Conservation (phyloP, 257 asterid genomes). For the Lycium barbarum region DNA sequence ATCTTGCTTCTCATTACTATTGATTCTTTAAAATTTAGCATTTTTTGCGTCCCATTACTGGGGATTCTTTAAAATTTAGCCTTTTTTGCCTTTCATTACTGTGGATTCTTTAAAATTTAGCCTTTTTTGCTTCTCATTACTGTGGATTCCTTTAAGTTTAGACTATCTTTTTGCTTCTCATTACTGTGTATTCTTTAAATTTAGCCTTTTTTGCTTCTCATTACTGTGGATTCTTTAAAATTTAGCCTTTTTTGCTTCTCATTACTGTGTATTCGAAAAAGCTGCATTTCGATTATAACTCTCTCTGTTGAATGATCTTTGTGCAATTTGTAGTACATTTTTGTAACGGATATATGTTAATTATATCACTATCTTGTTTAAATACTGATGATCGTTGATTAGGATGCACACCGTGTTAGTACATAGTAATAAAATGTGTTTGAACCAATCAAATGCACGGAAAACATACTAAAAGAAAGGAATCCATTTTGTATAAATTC, state of each 20-base stretch:
- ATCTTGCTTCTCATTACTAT: too few relatives aligned
- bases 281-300: not conserved
- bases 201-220: constrained; percentile 18
- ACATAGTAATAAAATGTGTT: not conserved
- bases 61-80: not conserved
- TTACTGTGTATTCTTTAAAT: too few relatives aligned
- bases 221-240: not conserved
- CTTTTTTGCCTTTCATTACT: too few relatives aligned
- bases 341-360: not conserved
- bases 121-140: not conserved
- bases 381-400: not conserved
- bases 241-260: too few relatives aligned
- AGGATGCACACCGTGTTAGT: not conserved
- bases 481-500: not conserved
- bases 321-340: not conserved
- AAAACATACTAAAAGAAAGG: not conserved
- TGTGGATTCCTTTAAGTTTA: too few relatives aligned
- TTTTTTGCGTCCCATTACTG: constrained; percentile 25
- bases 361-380: not conserved
- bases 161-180: too few relatives aligned
- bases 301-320: not conserved
- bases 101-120: not conserved
- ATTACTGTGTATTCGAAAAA: not conserved
- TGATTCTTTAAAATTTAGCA: too few relatives aligned
- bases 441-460: not conserved